Evolutionary conservation across 2,329 filamentous ascomycete species (phyloP).

Genomic region (Ophiosphaerella korrae): DNA sequence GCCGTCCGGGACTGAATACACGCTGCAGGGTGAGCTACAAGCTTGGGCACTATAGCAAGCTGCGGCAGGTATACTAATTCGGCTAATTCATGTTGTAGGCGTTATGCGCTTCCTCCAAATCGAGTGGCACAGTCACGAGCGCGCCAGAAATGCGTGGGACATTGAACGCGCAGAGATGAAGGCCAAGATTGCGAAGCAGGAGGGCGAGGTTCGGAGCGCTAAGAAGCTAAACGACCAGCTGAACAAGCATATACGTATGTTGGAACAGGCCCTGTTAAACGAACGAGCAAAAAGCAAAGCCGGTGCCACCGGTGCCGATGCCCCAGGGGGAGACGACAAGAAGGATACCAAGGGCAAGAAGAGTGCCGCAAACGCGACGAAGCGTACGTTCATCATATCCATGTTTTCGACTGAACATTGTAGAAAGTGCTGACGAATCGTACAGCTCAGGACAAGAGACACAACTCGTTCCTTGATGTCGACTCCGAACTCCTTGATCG

Average conservation of each 20-base stretch:
- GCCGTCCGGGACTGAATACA: slow-evolving; percentile 71
- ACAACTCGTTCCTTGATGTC: slow-evolving; percentile 58
- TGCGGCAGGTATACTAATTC: slow-evolving; percentile 4
- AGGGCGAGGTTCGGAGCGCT: slow-evolving; percentile 84
- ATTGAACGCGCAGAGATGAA: slow-evolving; percentile 99
- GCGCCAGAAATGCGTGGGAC: slow-evolving; percentile 97
- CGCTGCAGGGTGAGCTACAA: slow-evolving; percentile 64
- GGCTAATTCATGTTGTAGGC: slow-evolving; percentile 58
- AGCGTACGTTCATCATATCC: slow-evolving; percentile 26
- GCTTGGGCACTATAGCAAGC: slow-evolving; percentile 7
- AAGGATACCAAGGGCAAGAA: slow-evolving; percentile 45
- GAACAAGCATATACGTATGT: slow-evolving; percentile 85
- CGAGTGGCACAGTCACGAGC: slow-evolving; percentile 98
- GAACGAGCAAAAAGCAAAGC: slow-evolving; percentile 73
- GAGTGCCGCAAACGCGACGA: slow-evolving; percentile 27
- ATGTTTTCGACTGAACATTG: background rate
- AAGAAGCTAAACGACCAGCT: slow-evolving; percentile 88
- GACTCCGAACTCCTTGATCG: slow-evolving; percentile 49
- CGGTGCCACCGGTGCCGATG: slow-evolving; percentile 56
- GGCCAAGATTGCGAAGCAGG: slow-evolving; percentile 90
- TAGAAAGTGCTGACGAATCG: slow-evolving; percentile 22
- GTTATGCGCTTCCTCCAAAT: slow-evolving; percentile 99
- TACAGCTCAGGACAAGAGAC: slow-evolving; percentile 53
- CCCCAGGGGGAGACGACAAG: slow-evolving; percentile 52
- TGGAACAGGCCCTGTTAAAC: slow-evolving; percentile 85